Evolutionary conservation across 192 early-diverging fungal genomes (phyloP).

Genomic region (Mortierella antarctica): DNA sequence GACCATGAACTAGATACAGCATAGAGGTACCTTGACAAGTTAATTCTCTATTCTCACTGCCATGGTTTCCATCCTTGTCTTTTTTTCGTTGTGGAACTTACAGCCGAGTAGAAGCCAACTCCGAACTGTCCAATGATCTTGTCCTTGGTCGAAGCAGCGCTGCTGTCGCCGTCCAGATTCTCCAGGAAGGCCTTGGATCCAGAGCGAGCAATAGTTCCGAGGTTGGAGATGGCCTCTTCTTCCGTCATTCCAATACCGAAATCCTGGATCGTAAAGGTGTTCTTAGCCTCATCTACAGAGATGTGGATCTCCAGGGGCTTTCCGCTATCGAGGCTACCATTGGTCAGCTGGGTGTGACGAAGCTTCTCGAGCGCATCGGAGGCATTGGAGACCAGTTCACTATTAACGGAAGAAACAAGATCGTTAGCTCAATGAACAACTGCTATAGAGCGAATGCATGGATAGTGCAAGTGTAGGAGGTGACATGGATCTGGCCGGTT

Average conservation of each 20-base stretch:
- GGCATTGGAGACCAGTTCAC: constrained; percentile 74
- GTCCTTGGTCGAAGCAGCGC: constrained; percentile 60
- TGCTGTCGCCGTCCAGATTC: constrained; percentile 60
- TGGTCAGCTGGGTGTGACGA: constrained; percentile 61
- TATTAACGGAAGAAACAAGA: constrained; percentile 4
- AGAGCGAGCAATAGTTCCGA: constrained; percentile 89
- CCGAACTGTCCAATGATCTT: constrained; percentile 91
- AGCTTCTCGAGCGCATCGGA: constrained; percentile 74
- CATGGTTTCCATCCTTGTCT: neutral
- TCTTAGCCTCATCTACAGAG: constrained; percentile 60
- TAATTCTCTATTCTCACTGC: neutral
- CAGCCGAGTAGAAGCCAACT: constrained; percentile 73
- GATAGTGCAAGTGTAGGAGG: neutral
- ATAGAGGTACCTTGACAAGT: neutral
- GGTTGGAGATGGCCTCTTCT: constrained; percentile 75
- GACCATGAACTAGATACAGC: constrained; percentile 71
- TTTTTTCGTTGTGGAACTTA: constrained; percentile 2
- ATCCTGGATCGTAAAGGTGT: constrained; percentile 73
- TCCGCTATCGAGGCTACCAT: constrained; percentile 51
- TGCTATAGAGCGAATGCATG: too few species aligned
- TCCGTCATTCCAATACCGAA: constrained; percentile 87
- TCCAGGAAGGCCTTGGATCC: constrained; percentile 86
- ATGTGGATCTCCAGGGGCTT: constrained; percentile 71
- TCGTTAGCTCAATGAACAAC: neutral
- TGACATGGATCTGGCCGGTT: neutral